A percentile compares a stretch with the other conserved stretches of the same genome.
Evolutionary conservation across 768 basidiomycete species (phyloP).

Genomic region (Favolaschia claudopus): DNA sequence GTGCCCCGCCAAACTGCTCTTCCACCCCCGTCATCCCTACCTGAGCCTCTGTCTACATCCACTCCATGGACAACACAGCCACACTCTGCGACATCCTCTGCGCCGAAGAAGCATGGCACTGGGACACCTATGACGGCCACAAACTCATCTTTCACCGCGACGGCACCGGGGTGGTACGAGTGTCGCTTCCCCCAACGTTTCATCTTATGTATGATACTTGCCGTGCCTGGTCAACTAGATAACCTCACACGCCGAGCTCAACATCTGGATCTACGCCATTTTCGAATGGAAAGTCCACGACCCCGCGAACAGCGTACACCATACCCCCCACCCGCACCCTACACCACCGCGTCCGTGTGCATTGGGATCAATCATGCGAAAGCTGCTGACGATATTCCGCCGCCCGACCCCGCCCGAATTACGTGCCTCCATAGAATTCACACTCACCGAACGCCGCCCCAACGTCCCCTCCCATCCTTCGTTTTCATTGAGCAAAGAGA

Average conservation of each 20-base stretch:
- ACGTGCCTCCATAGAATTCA: constrained; percentile 3
- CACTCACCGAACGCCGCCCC: constrained; percentile 5
- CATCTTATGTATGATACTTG: too few species aligned
- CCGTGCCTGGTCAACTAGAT: constrained; percentile 2
- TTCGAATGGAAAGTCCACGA: constrained; percentile 16
- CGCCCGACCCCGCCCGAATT: neutral
- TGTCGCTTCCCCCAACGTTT: too few species aligned
- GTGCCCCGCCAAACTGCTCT: too few species aligned
- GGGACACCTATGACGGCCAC: constrained; percentile 3
- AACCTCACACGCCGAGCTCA: neutral
- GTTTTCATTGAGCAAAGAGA: neutral
- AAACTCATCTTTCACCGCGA: constrained; percentile 6
- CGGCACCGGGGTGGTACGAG: constrained; percentile 8
- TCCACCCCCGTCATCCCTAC: too few species aligned
- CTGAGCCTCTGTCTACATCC: too few species aligned
- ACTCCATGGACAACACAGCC: neutral
- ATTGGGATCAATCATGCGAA: neutral
- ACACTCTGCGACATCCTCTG: neutral
- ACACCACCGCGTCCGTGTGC: too few species aligned
- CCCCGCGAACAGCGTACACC: neutral
- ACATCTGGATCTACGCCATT: constrained; percentile 5
- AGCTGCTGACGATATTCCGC: neutral
- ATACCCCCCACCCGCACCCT: neutral
- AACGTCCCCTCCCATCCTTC: neutral
- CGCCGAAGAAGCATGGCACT: constrained; percentile 5